Evolutionary conservation across 192 early-diverging fungal genomes (phyloP).

Genomic region (Coemansia sp.): DNA sequence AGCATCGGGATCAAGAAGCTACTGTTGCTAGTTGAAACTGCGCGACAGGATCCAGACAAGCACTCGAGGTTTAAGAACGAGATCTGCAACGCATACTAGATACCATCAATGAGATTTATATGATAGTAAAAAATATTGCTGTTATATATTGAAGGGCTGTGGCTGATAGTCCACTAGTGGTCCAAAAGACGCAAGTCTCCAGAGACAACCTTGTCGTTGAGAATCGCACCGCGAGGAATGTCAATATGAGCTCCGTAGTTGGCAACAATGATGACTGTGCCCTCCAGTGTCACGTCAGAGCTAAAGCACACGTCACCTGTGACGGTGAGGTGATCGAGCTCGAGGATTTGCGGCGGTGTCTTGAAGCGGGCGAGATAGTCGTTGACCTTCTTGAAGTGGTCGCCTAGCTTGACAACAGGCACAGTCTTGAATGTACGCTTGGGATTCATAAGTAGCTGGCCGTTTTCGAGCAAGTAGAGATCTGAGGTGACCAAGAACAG

Average conservation of each 20-base stretch:
- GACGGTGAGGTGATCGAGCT: conserved; percentile 97
- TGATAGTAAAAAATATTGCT: neutral
- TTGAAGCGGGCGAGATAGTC: conserved; percentile 92
- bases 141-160: neutral
- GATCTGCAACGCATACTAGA: conserved; percentile 32
- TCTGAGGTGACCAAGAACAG: conserved; percentile 97
- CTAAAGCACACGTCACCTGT: conserved; percentile 99
- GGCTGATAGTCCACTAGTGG: conserved; percentile 56
- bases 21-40: conserved; percentile 90
- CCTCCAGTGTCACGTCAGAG: conserved; percentile 82
- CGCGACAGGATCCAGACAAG: conserved; percentile 74
- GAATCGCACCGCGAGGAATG: conserved; percentile 90
- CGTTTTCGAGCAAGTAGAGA: conserved; percentile 92
- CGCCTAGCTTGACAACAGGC: conserved; percentile 95
- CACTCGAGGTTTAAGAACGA: conserved; percentile 37
- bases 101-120: too few relatives aligned
- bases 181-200: conserved; percentile 91
- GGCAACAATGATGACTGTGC: conserved; percentile 99
- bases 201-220: conserved; percentile 99
- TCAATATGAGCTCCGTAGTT: conserved; percentile 98
- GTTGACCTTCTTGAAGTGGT: conserved; percentile 97
- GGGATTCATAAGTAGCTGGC: conserved; percentile 89
- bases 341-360: conserved; percentile 92
- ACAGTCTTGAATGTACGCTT: conserved; percentile 92
- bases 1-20: conserved; percentile 92